Evolutionary conservation across 2,329 filamentous ascomycete genomes (phyloP).

Genomic region (Venturia effusa): DNA sequence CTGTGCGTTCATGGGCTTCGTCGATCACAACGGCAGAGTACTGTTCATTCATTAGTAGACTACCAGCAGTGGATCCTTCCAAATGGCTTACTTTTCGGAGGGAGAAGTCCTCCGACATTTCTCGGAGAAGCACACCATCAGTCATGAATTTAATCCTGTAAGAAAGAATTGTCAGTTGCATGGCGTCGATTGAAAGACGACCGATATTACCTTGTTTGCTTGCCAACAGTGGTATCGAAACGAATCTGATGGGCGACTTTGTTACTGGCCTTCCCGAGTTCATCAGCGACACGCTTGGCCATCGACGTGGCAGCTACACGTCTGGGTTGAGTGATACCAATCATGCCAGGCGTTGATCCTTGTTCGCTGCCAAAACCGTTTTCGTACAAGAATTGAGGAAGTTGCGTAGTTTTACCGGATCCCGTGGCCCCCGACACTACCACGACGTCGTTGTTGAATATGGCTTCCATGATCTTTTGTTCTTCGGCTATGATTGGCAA

Average conservation of each 20-base stretch:
- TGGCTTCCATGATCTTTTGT: conserved; percentile 95
- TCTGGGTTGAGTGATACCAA: conserved; percentile 88
- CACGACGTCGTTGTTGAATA: conserved; percentile 81
- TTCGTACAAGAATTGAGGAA: conserved; percentile 93
- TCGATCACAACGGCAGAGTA: conserved; percentile 94
- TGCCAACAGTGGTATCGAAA: conserved; percentile 73
- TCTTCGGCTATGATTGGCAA: conserved; percentile 91
- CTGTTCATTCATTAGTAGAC: conserved; percentile 33
- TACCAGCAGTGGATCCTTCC: too few species aligned
- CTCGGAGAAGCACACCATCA: conserved; percentile 85
- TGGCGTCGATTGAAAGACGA: not conserved
- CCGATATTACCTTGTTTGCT: conserved; percentile 45
- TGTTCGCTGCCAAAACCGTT: conserved; percentile 74
- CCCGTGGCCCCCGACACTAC: conserved; percentile 92
- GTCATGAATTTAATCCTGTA: conserved; percentile 94
- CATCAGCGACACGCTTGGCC: conserved; percentile 80
- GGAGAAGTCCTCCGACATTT: conserved; percentile 81
- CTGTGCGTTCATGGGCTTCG: conserved; percentile 91
- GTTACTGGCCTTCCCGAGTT: conserved; percentile 66
- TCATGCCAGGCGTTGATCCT: conserved; percentile 78
- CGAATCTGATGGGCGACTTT: conserved; percentile 84
- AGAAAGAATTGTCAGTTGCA: not conserved
- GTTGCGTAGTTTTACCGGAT: conserved; percentile 94
- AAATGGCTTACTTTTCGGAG: conserved; percentile 35
- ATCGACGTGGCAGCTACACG: conserved; percentile 95